These are phyloP conservation scores for Hibiscus tridactylites DNA, from an alignment of 345 rosid species.

Conservation along the genomic window DNA sequence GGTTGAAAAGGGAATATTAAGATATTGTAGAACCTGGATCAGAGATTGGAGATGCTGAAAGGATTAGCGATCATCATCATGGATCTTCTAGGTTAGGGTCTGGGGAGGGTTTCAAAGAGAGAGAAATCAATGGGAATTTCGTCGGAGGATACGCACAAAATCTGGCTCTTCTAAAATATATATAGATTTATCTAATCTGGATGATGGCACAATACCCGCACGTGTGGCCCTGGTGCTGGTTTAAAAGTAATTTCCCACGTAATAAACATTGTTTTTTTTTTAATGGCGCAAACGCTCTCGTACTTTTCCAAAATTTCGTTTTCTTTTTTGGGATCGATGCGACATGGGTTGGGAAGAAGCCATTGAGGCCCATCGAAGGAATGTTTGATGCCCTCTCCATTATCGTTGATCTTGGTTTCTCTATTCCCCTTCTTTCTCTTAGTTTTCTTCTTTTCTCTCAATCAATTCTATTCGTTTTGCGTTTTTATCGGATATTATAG, in stretches of 20 bases:
- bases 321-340: constrained; percentile 38
- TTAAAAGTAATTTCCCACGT: neutral
- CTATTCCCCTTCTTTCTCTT: constrained; percentile 65
- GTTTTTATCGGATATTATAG: neutral
- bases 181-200: neutral
- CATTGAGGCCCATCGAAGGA: constrained; percentile 89
- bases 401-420: constrained; percentile 88
- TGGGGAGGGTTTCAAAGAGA: neutral
- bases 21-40: neutral
- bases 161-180: neutral
- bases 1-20: neutral
- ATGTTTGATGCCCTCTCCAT: constrained; percentile 95
- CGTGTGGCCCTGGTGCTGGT: neutral
- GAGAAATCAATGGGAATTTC: neutral
- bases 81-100: neutral
- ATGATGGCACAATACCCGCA: neutral
- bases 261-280: too few species aligned
- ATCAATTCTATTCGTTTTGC: neutral
- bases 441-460: constrained; percentile 21
- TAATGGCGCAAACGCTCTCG: too few species aligned
- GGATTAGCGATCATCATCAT: neutral
- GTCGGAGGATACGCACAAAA: neutral
- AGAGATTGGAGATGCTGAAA: neutral
- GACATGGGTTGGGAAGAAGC: constrained; percentile 93
- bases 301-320: too few species aligned